Conservation (phyloP, 106 monocot species). For the Narthecium ossifragum region DNA sequence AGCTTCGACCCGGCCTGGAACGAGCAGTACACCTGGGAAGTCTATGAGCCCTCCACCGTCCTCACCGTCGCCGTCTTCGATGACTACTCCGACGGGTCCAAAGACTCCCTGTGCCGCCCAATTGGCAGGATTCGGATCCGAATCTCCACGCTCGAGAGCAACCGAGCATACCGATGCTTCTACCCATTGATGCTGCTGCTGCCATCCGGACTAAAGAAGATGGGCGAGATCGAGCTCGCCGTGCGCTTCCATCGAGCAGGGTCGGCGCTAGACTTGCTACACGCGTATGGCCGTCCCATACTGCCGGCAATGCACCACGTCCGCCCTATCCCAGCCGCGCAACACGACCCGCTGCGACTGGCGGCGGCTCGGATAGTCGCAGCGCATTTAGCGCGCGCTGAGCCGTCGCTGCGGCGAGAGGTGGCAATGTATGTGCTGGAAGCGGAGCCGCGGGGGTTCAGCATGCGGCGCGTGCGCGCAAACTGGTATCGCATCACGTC, state of each 20-base stretch:
- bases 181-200: slow-evolving; percentile 58
- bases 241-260: slow-evolving; percentile 55
- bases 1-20: slow-evolving; percentile 81
- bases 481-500: slow-evolving; percentile 55
- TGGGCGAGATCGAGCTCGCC: slow-evolving; percentile 77
- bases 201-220: slow-evolving; percentile 44
- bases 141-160: slow-evolving; percentile 50
- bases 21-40: slow-evolving; percentile 94
- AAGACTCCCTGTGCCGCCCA: slow-evolving; percentile 31
- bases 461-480: slow-evolving; percentile 69
- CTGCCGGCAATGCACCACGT: slow-evolving; percentile 79
- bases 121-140: slow-evolving; percentile 75
- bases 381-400: slow-evolving; percentile 50
- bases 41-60: slow-evolving; percentile 76
- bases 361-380: slow-evolving; percentile 67
- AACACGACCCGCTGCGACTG: slow-evolving; percentile 47
- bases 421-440: slow-evolving; percentile 69
- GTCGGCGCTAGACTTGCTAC: slow-evolving; percentile 41
- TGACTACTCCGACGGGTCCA: slow-evolving; percentile 27
- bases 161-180: slow-evolving; percentile 42
- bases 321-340: slow-evolving; percentile 40
- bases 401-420: slow-evolving; percentile 68
- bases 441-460: slow-evolving; percentile 51
- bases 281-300: slow-evolving; percentile 53
- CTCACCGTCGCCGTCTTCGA: slow-evolving; percentile 83